Conservation (phyloP, 768 basidiomycete genomes). For the Auriscalpium orientale region DNA sequence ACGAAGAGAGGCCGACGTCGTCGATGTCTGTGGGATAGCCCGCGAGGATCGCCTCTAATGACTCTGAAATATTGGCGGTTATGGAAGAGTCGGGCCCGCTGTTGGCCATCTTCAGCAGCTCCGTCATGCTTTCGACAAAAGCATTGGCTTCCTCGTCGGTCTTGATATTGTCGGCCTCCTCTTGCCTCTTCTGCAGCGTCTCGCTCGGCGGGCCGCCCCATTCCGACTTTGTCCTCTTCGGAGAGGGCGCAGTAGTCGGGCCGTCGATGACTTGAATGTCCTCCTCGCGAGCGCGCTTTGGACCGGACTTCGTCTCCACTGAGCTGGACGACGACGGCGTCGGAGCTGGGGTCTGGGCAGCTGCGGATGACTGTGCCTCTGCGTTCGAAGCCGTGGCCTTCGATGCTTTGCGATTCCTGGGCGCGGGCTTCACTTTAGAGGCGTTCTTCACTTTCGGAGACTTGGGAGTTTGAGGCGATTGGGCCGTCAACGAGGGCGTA, state of each 20-base stretch:
- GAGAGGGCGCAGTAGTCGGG: conserved; percentile 50
- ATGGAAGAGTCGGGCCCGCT: conserved; percentile 35
- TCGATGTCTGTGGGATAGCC: conserved; percentile 35
- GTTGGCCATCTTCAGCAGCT: conserved; percentile 48
- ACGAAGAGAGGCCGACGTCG: conserved; percentile 23
- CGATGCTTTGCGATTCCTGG: conserved; percentile 25
- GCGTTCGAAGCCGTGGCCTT: conserved; percentile 11
- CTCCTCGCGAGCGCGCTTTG: conserved; percentile 52
- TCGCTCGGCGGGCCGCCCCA: conserved; percentile 55
- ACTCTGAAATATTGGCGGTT: conserved; percentile 41
- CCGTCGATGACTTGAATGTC: conserved; percentile 10
- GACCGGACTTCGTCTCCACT: conserved; percentile 16
- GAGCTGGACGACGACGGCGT: conserved; percentile 10
- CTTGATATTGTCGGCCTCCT: conserved; percentile 33
- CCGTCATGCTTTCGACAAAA: conserved; percentile 58
- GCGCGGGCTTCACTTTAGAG: conserved; percentile 36
- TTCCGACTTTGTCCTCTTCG: conserved; percentile 65
- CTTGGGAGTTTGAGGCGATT: conserved; percentile 35
- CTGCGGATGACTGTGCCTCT: conserved; percentile 13
- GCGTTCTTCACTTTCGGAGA: conserved; percentile 56
- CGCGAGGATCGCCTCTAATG: conserved; percentile 57
- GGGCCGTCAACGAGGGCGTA: conserved; percentile 9
- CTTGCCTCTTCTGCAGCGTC: conserved; percentile 25
- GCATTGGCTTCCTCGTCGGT: conserved; percentile 58
- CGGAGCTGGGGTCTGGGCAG: background rate